Base-by-base conservation (phyloP, 371 early-diverging fungal species). In the Umbelopsis sp. region DNA sequence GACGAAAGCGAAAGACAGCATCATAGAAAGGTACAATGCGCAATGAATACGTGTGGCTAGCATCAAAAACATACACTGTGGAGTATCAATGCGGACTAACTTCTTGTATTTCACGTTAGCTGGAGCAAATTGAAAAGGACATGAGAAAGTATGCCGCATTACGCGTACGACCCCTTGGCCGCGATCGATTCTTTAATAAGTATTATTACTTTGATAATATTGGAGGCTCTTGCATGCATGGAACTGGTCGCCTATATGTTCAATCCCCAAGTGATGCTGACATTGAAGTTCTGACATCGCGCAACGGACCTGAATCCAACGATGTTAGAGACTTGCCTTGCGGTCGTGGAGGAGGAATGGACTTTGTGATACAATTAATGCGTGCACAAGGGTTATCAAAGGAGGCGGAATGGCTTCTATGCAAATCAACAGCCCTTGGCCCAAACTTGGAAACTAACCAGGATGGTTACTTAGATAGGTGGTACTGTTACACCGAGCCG, bases 151-250 rank as follows among this genome's bases (percentile, higher is more conserved):
- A 76, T 65, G 82, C 74, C n/a, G 86, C 86, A 3, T 84, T 87
- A 14, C 89, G 95, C 2, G 76, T 94, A 53, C 80, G 76, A 50
- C 91, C 93, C 0, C 71, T 97, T n/a, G 97, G 96, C 20, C 76
- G 78, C 25, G 97, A 97, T 78, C 89, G 95, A 14, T 95, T 86
- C 76, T 87, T 79, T 57, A 94, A 92, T 73, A 85, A 89, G 18
- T 96, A 97, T 75, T 95, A 92, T 83, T 95, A 91, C 77, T 82
- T 94, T 70, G 97, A 97, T 68, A 86, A 86, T 65, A 77, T 88
- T 63, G 90, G 89, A 44, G 89, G 89, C 25, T 85, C 85, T 14
- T 74, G 80, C 44, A 63, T 81, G 1, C 86, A 86, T 68, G 88
- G 86, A 20, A 83, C 90, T 0, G 91, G 89, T 22, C 79, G 88